Percentiles rank a stretch among this genome's conserved stretches.
These are phyloP conservation scores for Nymphaea thermarum DNA, from an alignment of 164 flowering plant genomes.

Conservation along the genomic window DNA sequence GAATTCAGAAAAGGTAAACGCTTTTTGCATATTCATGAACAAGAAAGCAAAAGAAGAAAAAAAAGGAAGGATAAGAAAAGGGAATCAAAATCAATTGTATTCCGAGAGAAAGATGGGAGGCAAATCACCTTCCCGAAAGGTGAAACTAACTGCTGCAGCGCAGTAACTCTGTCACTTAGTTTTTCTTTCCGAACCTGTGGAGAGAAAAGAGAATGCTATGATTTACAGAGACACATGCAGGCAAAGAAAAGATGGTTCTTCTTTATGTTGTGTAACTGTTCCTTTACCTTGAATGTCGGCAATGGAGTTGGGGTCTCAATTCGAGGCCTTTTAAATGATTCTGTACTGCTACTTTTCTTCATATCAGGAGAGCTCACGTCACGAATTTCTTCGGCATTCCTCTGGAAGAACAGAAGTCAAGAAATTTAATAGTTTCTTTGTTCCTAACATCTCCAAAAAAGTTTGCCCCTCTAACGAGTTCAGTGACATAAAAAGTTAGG, in stretches of 20 bases:
- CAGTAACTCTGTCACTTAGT: conserved; percentile 98
- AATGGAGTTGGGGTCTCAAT: conserved; percentile 57
- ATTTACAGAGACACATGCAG: background rate
- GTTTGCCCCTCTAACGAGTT: too few relatives aligned
- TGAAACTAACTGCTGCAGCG: conserved; percentile 96
- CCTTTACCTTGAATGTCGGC: conserved; percentile 57
- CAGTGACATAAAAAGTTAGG: too few relatives aligned
- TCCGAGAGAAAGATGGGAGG: conserved; percentile 8
- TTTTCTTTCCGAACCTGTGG: conserved; percentile 88
- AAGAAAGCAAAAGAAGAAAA: background rate
- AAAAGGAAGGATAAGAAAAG: background rate
- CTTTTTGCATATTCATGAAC: background rate
- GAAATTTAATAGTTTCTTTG: background rate
- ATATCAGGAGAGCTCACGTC: background rate
- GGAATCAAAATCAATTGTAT: background rate
- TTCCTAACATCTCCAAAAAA: too few relatives aligned
- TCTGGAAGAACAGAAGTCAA: background rate
- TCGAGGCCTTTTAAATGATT: conserved; percentile 51
- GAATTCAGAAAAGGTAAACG: conserved; percentile 4
- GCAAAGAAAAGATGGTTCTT: too few relatives aligned
- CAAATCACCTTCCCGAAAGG: conserved; percentile 92
- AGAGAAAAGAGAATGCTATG: background rate
- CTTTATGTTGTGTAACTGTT: too few relatives aligned
- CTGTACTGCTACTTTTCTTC: conserved; percentile 37
- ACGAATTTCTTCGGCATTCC: background rate